These are phyloP conservation scores for Mortierella sp. DNA, from an alignment of 371 early-diverging fungal species.

Conservation along the genomic window DNA sequence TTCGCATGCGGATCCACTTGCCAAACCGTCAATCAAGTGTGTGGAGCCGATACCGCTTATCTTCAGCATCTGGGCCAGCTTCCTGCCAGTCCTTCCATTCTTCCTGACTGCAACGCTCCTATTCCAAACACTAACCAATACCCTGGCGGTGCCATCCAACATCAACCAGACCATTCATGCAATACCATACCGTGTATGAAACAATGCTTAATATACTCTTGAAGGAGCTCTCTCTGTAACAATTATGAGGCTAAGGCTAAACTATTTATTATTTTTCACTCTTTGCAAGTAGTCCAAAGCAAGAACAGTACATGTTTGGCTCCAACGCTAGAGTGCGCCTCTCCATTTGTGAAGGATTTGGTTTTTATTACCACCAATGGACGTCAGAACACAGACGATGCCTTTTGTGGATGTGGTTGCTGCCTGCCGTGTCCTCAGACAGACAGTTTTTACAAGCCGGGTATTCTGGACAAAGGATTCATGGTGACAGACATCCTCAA, in stretches of 20 bases:
- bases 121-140: conserved; percentile 46
- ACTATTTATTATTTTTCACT: background rate
- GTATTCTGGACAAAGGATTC: conserved; percentile 57
- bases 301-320: conserved; percentile 10
- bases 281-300: conserved; percentile 8
- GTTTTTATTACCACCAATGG: conserved; percentile 8
- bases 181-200: conserved; percentile 31
- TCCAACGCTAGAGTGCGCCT: background rate
- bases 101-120: conserved; percentile 59
- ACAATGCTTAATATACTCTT: background rate
- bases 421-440: conserved; percentile 37
- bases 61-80: conserved; percentile 16
- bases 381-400: conserved; percentile 25
- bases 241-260: too few species aligned
- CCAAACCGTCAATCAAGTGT: conserved; percentile 42
- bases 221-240: too few species aligned
- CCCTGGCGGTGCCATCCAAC: conserved; percentile 18
- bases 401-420: conserved; percentile 26
- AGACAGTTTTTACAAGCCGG: conserved; percentile 56
- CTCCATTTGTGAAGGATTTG: conserved; percentile 13
- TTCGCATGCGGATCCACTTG: conserved; percentile 65
- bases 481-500: conserved; percentile 63
- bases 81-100: conserved; percentile 5
- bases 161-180: conserved; percentile 55
- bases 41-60: conserved; percentile 55